These are phyloP conservation scores for Trifolium pratense DNA, from an alignment of 306 rosid genomes.

Conservation along the genomic window DNA sequence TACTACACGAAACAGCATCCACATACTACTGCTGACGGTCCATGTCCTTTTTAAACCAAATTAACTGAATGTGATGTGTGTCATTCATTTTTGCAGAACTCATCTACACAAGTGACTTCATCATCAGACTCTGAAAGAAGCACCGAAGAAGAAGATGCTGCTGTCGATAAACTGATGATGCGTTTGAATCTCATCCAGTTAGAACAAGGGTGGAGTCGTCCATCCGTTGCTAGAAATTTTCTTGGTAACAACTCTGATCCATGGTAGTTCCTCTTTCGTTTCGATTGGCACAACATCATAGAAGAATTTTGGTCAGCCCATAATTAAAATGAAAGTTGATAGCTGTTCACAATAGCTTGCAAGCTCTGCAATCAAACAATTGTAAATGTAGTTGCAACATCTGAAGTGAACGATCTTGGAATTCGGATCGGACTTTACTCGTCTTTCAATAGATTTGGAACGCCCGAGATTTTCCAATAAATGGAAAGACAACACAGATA, in stretches of 20 bases:
- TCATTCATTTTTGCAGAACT: constrained; percentile 51
- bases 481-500: constrained; percentile 23
- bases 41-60: constrained; percentile 12
- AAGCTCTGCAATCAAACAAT: constrained; percentile 15
- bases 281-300: constrained; percentile 13
- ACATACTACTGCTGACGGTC: background rate
- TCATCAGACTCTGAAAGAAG: constrained; percentile 41
- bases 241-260: constrained; percentile 78
- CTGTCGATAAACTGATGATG: constrained; percentile 65
- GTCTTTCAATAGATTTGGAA: background rate
- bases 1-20: background rate
- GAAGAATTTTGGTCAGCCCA: background rate
- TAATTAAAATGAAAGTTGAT: constrained; percentile 1
- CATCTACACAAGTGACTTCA: constrained; percentile 34
- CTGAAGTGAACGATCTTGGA: background rate
- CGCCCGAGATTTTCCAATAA: constrained; percentile 2
- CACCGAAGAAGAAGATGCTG: constrained; percentile 74
- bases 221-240: constrained; percentile 58
- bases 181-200: constrained; percentile 70
- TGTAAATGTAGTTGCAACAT: constrained; percentile 10
- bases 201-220: constrained; percentile 83
- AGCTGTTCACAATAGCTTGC: constrained; percentile 17
- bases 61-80: constrained; percentile 11
- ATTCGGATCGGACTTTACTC: background rate
- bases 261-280: constrained; percentile 56